A percentile compares a stretch with the other conserved stretches of the same genome.
These are phyloP conservation scores for Pestalotiopsis sp. DNA, from an alignment of 2,329 filamentous ascomycete species.

Conservation along the genomic window DNA sequence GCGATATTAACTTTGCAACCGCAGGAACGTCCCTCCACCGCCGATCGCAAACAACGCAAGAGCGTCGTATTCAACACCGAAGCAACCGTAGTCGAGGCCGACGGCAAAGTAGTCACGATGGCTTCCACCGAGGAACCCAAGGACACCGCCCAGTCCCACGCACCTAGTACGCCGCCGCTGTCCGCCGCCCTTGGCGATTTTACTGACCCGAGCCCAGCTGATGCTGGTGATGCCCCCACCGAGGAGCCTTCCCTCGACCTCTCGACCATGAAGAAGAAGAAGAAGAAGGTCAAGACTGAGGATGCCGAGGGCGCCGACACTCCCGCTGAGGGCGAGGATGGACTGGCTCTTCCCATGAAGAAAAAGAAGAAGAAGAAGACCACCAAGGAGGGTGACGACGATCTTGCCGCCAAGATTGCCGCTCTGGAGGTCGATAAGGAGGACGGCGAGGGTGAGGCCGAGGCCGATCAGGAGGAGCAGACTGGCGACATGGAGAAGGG, in stretches of 20 bases:
- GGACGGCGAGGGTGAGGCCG: conserved; percentile 49
- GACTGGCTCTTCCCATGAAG: conserved; percentile 72
- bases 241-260: conserved; percentile 66
- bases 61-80: conserved; percentile 93
- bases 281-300: conserved; percentile 66
- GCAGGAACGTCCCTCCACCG: conserved; percentile 29
- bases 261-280: conserved; percentile 75
- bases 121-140: conserved; percentile 76
- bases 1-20: conserved; percentile 17
- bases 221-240: conserved; percentile 34
- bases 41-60: conserved; percentile 78
- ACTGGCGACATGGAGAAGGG: conserved; percentile 83
- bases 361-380: conserved; percentile 69
- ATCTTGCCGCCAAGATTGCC: conserved; percentile 62
- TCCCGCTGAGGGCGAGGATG: conserved; percentile 62
- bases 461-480: conserved; percentile 55
- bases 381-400: conserved; percentile 48
- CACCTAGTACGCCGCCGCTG: conserved; percentile 65
- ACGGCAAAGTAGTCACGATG: conserved; percentile 81
- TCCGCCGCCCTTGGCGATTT: conserved; percentile 57
- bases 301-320: conserved; percentile 53
- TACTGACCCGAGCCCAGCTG: conserved; percentile 52
- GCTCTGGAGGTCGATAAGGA: conserved; percentile 67
- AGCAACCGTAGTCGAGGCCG: conserved; percentile 82
- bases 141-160: conserved; percentile 80